phyloP scores from a whole-genome alignment of 1,139 yeast genomes.

The Debaryomycetaceae sp. region DNA sequence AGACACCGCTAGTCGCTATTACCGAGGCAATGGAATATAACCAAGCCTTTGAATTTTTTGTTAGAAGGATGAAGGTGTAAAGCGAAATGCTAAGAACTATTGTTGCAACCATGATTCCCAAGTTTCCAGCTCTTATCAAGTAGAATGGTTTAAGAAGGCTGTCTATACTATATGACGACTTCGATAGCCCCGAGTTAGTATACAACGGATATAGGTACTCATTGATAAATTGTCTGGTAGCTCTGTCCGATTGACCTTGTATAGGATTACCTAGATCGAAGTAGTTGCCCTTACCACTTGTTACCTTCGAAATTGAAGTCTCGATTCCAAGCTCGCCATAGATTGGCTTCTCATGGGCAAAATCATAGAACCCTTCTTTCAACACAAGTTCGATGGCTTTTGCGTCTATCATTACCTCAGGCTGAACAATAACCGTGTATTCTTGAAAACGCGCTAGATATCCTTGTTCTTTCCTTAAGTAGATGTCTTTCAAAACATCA shows the following conservation, averaged over 20 bases:
- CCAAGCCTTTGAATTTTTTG: background rate
- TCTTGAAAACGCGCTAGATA: slow-evolving; percentile 14
- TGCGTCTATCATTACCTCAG: slow-evolving; percentile 11
- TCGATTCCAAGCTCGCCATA: background rate
- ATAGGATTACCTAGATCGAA: slow-evolving; percentile 2
- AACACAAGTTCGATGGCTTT: slow-evolving; percentile 10
- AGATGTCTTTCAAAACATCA: slow-evolving; percentile 15
- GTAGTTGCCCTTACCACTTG: background rate
- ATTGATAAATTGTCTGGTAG: slow-evolving; percentile 5
- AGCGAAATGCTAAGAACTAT: background rate
- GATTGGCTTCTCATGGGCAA: slow-evolving; percentile 3
- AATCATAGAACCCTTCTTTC: slow-evolving; percentile 16
- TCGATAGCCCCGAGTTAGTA: slow-evolving; percentile 1
- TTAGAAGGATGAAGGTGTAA: background rate
- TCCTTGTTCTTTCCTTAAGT: slow-evolving; percentile 17
- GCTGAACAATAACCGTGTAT: slow-evolving; percentile 18
- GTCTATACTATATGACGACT: slow-evolving; percentile 5
- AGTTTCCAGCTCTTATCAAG: slow-evolving; percentile 5
- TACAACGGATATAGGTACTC: slow-evolving; percentile 6
- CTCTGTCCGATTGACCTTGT: background rate
- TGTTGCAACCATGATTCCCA: slow-evolving; percentile 4
- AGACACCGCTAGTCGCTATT: background rate
- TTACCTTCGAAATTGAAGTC: background rate
- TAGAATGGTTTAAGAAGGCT: slow-evolving; percentile 2
- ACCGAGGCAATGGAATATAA: background rate